A percentile compares a stretch with the other conserved stretches of the same genome.
Conservation (phyloP, 2,329 filamentous ascomycete species). For the Penicillium polonicum region DNA sequence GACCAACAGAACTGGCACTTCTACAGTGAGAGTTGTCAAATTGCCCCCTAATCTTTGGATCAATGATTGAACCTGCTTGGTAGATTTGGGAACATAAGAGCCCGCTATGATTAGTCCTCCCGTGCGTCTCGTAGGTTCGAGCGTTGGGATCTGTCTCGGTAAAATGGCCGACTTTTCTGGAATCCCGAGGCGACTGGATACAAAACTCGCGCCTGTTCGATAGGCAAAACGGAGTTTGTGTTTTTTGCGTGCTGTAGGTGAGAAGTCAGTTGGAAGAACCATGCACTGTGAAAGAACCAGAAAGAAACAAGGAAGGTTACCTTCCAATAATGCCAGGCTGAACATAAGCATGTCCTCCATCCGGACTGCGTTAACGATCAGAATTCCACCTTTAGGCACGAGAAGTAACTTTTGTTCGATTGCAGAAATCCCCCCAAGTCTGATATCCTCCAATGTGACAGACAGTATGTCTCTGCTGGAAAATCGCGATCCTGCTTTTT, state of each 20-base stretch:
- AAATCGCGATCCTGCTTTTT: constrained; percentile 2
- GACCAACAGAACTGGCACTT: not conserved
- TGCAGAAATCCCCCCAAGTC: not conserved
- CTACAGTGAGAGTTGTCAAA: not conserved
- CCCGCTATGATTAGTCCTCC: not conserved
- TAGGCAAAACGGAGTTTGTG: not conserved
- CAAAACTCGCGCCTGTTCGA: not conserved
- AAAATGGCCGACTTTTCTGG: not conserved
- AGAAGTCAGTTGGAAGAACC: not conserved
- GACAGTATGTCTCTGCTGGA: not conserved
- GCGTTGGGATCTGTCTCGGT: not conserved
- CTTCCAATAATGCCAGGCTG: not conserved
- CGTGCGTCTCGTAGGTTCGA: not conserved
- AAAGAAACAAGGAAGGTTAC: not conserved
- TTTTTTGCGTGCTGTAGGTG: not conserved
- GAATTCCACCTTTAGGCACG: not conserved
- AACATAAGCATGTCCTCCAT: not conserved
- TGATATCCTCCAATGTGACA: not conserved
- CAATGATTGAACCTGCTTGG: not conserved
- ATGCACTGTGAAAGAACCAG: not conserved
- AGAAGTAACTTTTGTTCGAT: not conserved
- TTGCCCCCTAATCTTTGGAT: not conserved
- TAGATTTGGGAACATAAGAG: constrained; percentile 1
- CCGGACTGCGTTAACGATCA: not conserved
- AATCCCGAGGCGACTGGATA: not conserved